Evolutionary conservation across 1,284 basidiomycete species (phyloP).

Genomic region (Melampsora abietis-canadensis): DNA sequence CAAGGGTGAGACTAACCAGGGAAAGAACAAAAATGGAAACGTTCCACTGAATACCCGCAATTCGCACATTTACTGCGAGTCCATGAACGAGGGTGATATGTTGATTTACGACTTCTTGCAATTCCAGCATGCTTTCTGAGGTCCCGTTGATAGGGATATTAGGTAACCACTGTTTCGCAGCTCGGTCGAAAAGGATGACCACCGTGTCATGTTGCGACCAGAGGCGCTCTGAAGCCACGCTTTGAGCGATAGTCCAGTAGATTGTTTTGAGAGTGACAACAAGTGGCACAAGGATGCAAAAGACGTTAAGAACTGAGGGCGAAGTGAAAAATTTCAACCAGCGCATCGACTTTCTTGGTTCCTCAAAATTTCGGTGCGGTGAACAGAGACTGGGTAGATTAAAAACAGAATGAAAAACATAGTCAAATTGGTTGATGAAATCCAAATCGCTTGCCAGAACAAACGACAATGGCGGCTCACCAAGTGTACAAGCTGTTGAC

Average conservation of each 20-base stretch:
- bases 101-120: not conserved
- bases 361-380: not conserved
- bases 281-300: not conserved
- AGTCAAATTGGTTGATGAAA: too few species aligned
- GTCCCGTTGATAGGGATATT: not conserved
- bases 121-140: not conserved
- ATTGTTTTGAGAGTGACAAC: not conserved
- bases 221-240: not conserved
- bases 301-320: not conserved
- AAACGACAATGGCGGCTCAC: not conserved
- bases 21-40: not conserved
- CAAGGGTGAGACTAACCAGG: not conserved
- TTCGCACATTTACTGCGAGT: not conserved
- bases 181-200: not conserved
- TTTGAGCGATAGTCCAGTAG: not conserved
- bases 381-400: not conserved
- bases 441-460: too few species aligned
- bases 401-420: not conserved
- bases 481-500: not conserved
- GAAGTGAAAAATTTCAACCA: not conserved
- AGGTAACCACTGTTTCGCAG: not conserved
- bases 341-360: not conserved
- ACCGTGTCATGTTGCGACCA: not conserved
- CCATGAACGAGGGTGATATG: not conserved
- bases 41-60: constrained; percentile 1